These are phyloP conservation scores for Daphne laureola DNA, from an alignment of 441 rosid species.

Conservation along the genomic window DNA sequence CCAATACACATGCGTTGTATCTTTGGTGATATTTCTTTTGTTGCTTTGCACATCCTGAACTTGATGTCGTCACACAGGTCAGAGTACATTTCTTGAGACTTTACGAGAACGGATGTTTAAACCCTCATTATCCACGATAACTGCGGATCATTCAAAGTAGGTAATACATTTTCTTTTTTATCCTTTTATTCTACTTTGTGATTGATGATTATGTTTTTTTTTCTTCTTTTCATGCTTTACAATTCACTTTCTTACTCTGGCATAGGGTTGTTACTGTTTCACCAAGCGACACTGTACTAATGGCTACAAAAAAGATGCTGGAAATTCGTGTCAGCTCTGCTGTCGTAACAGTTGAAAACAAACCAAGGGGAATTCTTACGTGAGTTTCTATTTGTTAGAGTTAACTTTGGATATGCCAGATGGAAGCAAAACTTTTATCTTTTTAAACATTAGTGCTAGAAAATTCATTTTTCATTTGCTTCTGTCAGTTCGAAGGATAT, in stretches of 20 bases:
- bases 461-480: conserved; percentile 15
- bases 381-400: conserved; percentile 30
- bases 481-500: conserved; percentile 80
- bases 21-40: background rate
- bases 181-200: conserved; percentile 3
- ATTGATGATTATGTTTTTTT: background rate
- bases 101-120: conserved; percentile 85
- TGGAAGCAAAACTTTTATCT: background rate
- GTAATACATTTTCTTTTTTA: conserved; percentile 46
- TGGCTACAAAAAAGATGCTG: conserved; percentile 77
- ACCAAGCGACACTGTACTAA: conserved; percentile 73
- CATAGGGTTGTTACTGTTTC: conserved; percentile 76
- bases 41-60: conserved; percentile 5
- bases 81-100: conserved; percentile 80
- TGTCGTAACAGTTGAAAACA: conserved; percentile 64
- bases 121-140: conserved; percentile 80
- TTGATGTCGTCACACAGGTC: conserved; percentile 38
- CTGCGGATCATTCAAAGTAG: conserved; percentile 92
- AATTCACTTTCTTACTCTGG: conserved; percentile 20
- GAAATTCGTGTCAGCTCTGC: conserved; percentile 68
- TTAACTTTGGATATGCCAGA: conserved; percentile 2
- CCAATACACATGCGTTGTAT: background rate
- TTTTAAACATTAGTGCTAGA: background rate
- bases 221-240: background rate
- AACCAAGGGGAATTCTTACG: conserved; percentile 86